Percentiles rank a stretch among this genome's conserved stretches.
Conservation (phyloP, 805 yeast species). For the Myxozyma nipponensis region DNA sequence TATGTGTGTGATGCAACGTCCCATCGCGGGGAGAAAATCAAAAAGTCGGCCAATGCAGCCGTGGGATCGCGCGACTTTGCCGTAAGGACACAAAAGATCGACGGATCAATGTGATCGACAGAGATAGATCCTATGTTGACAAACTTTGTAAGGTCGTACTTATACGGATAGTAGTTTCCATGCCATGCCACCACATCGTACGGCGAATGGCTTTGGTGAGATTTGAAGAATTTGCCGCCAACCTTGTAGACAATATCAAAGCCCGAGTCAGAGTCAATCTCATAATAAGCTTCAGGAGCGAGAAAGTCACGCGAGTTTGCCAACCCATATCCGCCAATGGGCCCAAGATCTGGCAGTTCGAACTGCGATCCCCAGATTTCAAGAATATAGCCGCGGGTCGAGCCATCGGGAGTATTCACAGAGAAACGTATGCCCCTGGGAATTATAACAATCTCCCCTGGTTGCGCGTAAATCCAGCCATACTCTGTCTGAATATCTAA, state of each 20-base stretch:
- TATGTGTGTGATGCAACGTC: slow-evolving; percentile 32
- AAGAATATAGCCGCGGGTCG: slow-evolving; percentile 31
- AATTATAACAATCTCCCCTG: too few relatives aligned
- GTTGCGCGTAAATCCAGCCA: too few relatives aligned
- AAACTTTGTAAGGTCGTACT: slow-evolving; percentile 32
- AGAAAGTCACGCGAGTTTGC: slow-evolving; percentile 34
- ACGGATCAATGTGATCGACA: slow-evolving; percentile 34
- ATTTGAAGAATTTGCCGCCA: slow-evolving; percentile 12
- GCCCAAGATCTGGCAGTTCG: slow-evolving; percentile 35
- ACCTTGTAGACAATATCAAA: slow-evolving; percentile 24
- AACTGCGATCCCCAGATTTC: slow-evolving; percentile 33
- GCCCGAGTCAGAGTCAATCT: slow-evolving; percentile 29
- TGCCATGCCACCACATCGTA: slow-evolving; percentile 34
- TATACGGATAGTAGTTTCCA: slow-evolving; percentile 33
- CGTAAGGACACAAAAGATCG: slow-evolving; percentile 31
- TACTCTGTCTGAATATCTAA: too few relatives aligned
- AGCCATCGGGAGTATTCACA: too few relatives aligned
- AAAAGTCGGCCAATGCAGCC: too few relatives aligned
- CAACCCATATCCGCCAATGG: slow-evolving; percentile 34
- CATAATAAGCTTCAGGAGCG: slow-evolving; percentile 32
- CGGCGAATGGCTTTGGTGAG: slow-evolving; percentile 28
- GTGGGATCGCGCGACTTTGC: too few relatives aligned
- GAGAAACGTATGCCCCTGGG: too few relatives aligned
- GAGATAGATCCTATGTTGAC: slow-evolving; percentile 32
- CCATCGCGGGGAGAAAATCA: too few relatives aligned